Conservation (phyloP, 768 basidiomycete genomes). For the Ramaria rubella region DNA sequence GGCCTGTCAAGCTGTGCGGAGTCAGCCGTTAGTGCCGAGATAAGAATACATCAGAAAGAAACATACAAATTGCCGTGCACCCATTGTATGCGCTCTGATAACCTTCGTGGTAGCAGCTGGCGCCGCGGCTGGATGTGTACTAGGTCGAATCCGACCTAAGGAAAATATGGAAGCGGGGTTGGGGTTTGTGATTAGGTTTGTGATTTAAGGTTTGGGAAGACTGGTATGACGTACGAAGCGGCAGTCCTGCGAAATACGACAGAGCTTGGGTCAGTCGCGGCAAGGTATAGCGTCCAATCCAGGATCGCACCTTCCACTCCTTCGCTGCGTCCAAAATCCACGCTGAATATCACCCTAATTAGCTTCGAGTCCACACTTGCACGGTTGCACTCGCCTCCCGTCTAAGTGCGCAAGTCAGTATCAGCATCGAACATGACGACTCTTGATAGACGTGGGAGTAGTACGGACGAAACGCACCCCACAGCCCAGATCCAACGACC, state of each 20-base stretch:
- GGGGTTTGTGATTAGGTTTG: too few species aligned
- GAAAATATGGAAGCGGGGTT: too few species aligned
- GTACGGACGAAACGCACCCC: conserved; percentile 42
- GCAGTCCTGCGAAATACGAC: background rate
- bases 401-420: background rate
- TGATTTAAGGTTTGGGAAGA: background rate
- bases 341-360: conserved; percentile 18
- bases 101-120: conserved; percentile 40
- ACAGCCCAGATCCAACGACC: conserved; percentile 64
- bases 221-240: conserved; percentile 7
- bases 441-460: background rate
- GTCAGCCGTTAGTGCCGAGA: background rate
- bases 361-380: background rate
- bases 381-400: conserved; percentile 5
- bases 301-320: conserved; percentile 51
- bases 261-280: background rate
- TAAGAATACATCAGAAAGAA: too few species aligned
- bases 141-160: conserved; percentile 71
- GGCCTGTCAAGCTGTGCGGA: conserved; percentile 55
- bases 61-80: conserved; percentile 72
- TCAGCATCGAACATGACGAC: conserved; percentile 42
- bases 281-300: background rate
- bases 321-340: conserved; percentile 73
- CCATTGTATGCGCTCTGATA: conserved; percentile 61
- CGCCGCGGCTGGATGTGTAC: conserved; percentile 66